phyloP scores from a whole-genome alignment of 2,329 filamentous ascomycete genomes.

The Diaporthe vaccinii region DNA sequence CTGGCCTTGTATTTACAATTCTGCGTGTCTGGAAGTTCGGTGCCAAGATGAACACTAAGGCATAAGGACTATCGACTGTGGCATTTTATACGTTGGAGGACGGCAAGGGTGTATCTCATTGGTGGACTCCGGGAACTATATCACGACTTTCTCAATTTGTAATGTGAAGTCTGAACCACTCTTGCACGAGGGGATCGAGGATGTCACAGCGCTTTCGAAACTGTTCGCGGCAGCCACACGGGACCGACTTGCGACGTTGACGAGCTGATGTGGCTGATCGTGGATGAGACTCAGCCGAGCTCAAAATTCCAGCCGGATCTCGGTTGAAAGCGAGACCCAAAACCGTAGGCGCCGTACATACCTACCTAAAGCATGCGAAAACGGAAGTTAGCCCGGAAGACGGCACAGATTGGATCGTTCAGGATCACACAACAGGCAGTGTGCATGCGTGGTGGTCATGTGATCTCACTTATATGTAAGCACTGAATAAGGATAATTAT shows the following conservation, averaged over 20 bases:
- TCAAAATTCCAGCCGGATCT: background rate
- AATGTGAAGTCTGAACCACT: no score
- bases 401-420: background rate
- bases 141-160: background rate
- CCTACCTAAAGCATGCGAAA: background rate
- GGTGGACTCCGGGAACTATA: rapidly evolving
- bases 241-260: no score
- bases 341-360: background rate
- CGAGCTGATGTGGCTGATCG: background rate
- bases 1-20: background rate
- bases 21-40: constrained; percentile 1
- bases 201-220: no score
- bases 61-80: background rate
- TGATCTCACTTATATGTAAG: background rate
- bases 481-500: background rate
- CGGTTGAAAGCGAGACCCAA: background rate
- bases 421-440: background rate
- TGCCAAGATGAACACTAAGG: background rate
- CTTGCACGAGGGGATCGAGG: no score
- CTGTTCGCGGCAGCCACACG: no score
- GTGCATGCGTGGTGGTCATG: background rate
- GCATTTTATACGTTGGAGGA: background rate
- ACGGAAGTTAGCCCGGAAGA: background rate
- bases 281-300: background rate
- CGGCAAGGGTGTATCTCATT: background rate